These are phyloP conservation scores for Xerocomus potaroensis DNA, from an alignment of 768 basidiomycete genomes.

Conservation along the genomic window DNA sequence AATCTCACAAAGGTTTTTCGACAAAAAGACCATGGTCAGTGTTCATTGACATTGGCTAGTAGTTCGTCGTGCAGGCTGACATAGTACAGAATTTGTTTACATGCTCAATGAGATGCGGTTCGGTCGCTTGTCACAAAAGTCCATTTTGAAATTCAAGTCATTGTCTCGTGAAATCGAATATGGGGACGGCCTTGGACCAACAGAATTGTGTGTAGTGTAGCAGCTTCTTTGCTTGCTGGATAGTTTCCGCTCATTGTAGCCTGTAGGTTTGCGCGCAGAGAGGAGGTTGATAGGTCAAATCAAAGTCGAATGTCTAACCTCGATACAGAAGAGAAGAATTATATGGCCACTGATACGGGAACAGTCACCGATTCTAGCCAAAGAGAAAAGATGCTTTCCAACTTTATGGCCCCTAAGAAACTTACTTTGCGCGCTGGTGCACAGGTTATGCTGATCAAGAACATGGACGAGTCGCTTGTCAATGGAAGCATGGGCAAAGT, in stretches of 20 bases:
- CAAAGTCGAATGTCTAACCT: conserved; percentile 59
- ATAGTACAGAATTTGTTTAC: conserved; percentile 71
- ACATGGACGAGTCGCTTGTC: conserved; percentile 83
- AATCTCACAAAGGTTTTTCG: conserved; percentile 96
- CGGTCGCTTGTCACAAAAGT: conserved; percentile 60
- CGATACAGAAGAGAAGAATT: conserved; percentile 48
- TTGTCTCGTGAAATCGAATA: conserved; percentile 72
- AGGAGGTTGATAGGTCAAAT: conserved; percentile 91
- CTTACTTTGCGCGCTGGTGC: conserved; percentile 74
- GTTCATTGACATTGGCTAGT: neutral
- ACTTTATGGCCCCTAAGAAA: conserved; percentile 81
- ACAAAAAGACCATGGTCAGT: conserved; percentile 83
- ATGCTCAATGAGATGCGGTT: conserved; percentile 99
- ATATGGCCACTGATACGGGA: conserved; percentile 62
- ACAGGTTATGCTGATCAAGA: conserved; percentile 97
- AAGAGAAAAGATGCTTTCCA: conserved; percentile 74
- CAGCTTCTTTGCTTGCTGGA: neutral
- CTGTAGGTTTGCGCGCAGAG: conserved; percentile 83
- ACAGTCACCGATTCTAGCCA: conserved; percentile 46
- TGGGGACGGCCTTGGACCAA: conserved; percentile 79
- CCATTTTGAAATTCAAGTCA: conserved; percentile 64
- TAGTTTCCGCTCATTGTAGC: neutral
- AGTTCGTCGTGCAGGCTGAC: conserved; percentile 2
- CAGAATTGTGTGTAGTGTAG: conserved; percentile 75
- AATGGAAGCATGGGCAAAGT: conserved; percentile 94